phyloP scores from a whole-genome alignment of 495 filamentous ascomycete species.

The Apiosordaria backusii region DNA sequence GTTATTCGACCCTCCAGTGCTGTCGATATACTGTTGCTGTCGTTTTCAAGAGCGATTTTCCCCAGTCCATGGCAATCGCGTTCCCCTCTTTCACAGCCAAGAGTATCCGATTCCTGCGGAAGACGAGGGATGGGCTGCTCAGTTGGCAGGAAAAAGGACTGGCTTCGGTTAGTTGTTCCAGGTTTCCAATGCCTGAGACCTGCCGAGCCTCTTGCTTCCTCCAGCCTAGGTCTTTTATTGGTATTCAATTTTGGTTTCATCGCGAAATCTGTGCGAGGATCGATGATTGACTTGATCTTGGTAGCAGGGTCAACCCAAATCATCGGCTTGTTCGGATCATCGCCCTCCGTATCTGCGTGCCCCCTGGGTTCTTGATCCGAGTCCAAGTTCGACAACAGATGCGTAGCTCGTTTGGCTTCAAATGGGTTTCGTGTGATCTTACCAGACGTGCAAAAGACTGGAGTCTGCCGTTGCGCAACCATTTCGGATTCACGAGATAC shows the following conservation, averaged over 20 bases:
- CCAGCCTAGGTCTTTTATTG: not conserved
- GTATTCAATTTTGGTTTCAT: slow-evolving; percentile 7
- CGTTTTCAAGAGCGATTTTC: slow-evolving; percentile 11
- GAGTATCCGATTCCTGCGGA: slow-evolving; percentile 22
- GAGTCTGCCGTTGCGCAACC: not conserved
- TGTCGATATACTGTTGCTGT: slow-evolving; percentile 9
- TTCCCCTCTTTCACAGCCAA: not conserved
- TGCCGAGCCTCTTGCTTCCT: not conserved
- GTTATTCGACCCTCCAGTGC: slow-evolving; percentile 56
- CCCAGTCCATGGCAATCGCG: slow-evolving; percentile 11
- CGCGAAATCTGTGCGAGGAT: slow-evolving; percentile 32
- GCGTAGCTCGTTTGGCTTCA: too few relatives aligned
- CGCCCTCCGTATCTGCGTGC: slow-evolving; percentile 15
- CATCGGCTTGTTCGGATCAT: slow-evolving; percentile 35
- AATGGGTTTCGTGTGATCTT: not conserved
- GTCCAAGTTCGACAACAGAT: too few relatives aligned
- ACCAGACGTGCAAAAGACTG: not conserved
- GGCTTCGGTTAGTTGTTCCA: slow-evolving; percentile 27
- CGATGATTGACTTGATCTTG: slow-evolving; percentile 48
- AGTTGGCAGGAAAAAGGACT: slow-evolving; percentile 35
- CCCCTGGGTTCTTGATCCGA: too few relatives aligned
- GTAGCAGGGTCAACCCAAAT: slow-evolving; percentile 68
- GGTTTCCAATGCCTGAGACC: slow-evolving; percentile 19
- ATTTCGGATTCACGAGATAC: not conserved
- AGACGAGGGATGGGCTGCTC: slow-evolving; percentile 39